Base-by-base conservation (phyloP, 2,329 filamentous ascomycete species). In the Phyllosticta citriasiana region DNA sequence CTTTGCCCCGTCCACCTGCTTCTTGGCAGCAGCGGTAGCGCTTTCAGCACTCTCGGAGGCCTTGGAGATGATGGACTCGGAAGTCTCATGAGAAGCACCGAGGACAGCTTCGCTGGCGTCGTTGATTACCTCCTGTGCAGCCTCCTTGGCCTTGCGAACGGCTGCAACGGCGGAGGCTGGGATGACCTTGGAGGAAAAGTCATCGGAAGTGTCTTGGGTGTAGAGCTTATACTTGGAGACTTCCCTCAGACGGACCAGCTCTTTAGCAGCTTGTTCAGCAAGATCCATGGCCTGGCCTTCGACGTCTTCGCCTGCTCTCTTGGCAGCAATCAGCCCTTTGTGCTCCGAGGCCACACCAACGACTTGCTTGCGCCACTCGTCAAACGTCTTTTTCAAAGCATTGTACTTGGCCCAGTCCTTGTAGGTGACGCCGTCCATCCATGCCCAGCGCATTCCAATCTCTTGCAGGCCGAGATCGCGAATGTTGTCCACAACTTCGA, bases 361-460 rank as follows among this genome's bases (percentile, higher is more conserved):
- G 55, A 99, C 85, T 66, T 95, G 89, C 40, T 84, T 80, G 60
- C 89, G 88, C 91, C 93, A 97, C 68, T 90, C 85, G 55, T 88
- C 86, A 58, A 97, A 89, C 12, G 88, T 87, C 59, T 83, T 84
- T 77, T 89, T 95, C 62, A 99, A 80, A 63, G 89, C 85, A 72
- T 97, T 91, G 71, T 96, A 99, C 72, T 93, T 94, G 63, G 88
- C 85, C 94, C 94, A 99, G 73, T 99, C 91, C 73, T 95, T 92
- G 80, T 99, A 97, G 1, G 93, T 96, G 64, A 99, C 84, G 33
- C 91, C 91, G 62, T 97, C 91, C 77, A 91, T 94, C 87, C 90
- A 96, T 12, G 93, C 91, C 92, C 94, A 99, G 63, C 77, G 82
- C 85, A 95, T 93, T 61, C 92, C 92, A 59, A 97, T 91, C 72